phyloP scores from a whole-genome alignment of 768 basidiomycete genomes.

The Auricularia sp. region DNA sequence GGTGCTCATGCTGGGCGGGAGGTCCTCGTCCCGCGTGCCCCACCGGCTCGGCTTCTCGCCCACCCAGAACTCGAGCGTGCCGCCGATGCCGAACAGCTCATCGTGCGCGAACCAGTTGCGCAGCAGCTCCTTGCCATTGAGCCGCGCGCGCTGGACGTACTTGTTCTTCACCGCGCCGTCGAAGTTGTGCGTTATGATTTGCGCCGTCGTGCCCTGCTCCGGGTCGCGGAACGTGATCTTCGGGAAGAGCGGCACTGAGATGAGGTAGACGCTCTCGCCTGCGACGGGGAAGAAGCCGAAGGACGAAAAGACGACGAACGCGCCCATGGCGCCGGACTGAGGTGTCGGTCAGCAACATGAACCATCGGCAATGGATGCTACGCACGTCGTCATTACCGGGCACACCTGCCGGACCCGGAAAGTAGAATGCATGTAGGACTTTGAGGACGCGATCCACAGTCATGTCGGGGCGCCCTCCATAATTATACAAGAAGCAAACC shows the following conservation, averaged over 20 bases:
- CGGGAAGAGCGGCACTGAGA: constrained; percentile 11
- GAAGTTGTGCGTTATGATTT: constrained; percentile 8
- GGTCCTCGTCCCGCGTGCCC: constrained; percentile 9
- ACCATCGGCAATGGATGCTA: neutral
- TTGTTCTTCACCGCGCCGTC: constrained; percentile 9
- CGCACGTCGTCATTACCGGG: constrained; percentile 13
- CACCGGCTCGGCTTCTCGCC: constrained; percentile 6
- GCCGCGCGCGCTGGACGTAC: constrained; percentile 10
- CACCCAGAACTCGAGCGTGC: constrained; percentile 10
- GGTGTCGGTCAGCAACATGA: neutral
- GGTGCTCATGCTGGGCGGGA: constrained; percentile 7
- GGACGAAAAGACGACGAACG: constrained; percentile 10
- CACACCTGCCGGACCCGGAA: constrained; percentile 6
- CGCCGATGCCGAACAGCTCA: constrained; percentile 9
- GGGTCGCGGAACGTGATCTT: constrained; percentile 7
- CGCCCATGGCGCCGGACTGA: neutral
- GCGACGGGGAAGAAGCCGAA: constrained; percentile 13
- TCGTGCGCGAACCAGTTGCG: constrained; percentile 12
- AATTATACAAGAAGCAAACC: constrained; percentile 10
- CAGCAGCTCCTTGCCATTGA: constrained; percentile 9
- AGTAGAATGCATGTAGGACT: constrained; percentile 3
- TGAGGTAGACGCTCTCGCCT: constrained; percentile 11
- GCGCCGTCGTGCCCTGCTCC: constrained; percentile 7
- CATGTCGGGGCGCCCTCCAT: constrained; percentile 11
- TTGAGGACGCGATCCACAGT: constrained; percentile 11